Base-by-base conservation (phyloP, 73 alveolate genomes). In the Urostyla sp. region DNA sequence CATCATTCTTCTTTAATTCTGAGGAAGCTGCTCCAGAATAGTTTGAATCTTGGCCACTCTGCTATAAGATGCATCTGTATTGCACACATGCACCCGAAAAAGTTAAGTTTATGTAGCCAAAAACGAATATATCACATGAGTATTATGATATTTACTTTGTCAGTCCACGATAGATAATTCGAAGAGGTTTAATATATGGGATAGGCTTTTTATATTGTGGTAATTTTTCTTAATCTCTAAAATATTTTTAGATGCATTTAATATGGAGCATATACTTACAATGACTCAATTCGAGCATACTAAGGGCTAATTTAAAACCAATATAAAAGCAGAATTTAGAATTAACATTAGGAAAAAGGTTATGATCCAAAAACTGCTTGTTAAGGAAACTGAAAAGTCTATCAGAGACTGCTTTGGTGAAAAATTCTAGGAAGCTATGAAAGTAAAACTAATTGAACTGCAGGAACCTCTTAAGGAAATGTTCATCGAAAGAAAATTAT, bases 321-420 rank as follows among this genome's bases (percentile, higher is more conserved):
- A 45, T 4, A 7, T 69, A 4, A 69, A 69, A 31, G 23, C 72
- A 6, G 83, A 69, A 31, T 69, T 69, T 30, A 69, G 72, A 48
- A 54, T 69, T 20, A 69, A 69, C 34, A 69, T 69, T 8, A 69
- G 44, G 26, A 69, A 69, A 49, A 67, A 67, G 5, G 49, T 69
- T 5, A 46, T 69, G 56, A 5, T 69, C 7, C 72, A 69, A 38
- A 52, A 37, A 10, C 44, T 69, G 5, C 57, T 69, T 7, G 69
- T 69, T 31, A 69, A 69, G 34, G 83, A 69, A 69, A 69, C 83
- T 13, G 83, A 69, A 31, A 49, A 43, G 38, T 69, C 83, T 23
- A 53, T 69, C 15, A 45, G 45, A 69, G 83, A 69, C 8, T 24
- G 58, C 30, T 69, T 46, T 46, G 83, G 72, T 21, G 6, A 37